Evolutionary conservation across 345 rosid species (phyloP), one percentile per base, ranked within the genome.

Genomic region (Mangifera indica): DNA sequence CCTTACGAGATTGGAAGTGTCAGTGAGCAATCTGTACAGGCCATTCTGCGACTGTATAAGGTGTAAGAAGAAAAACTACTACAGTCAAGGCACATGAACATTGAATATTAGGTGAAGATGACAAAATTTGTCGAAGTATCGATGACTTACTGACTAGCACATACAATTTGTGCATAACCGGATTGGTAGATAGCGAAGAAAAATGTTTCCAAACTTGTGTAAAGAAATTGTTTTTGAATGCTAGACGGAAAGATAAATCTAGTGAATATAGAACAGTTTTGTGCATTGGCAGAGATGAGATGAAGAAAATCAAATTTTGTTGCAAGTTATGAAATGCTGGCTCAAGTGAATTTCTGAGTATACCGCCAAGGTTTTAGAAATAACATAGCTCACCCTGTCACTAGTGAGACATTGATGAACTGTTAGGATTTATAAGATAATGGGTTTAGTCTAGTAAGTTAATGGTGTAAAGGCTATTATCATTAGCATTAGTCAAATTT

Each of bases 1-100:
- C 20, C 10, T 53, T n/a, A 2, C 1, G 14, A n/a, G 29, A n/a
- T 67, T 5, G 5, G 56, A 15, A 52, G 11, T 52, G 59, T 10
- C 8, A 29, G 40, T 51, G 18, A 17, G 59, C 44, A 29, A 5
- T 67, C 24, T 37, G 45, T 54, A 61, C 22, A 71, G 67, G 5
- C 20, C 29, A 70, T 59, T 70, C 66, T 70, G 58, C 71, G 53
- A 67, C 25, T 20, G 45, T 37, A 29, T 34, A 11, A 67, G 24
- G 59, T 3, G 29, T 32, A 18, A 34, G 22, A 52, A 29, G 15
- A 53, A 29, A 0, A 3, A 14, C 25, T 26, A 32, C 17, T 10
- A 51, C 14, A 18, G 3, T 66, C 12, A 9, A 49, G 59, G 14
- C 63, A 25, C 26, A 2, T 53, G 40, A 44, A 24, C 37, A 56